Conservation (phyloP, 805 yeast genomes). For the Yarrowia alimentaria region DNA sequence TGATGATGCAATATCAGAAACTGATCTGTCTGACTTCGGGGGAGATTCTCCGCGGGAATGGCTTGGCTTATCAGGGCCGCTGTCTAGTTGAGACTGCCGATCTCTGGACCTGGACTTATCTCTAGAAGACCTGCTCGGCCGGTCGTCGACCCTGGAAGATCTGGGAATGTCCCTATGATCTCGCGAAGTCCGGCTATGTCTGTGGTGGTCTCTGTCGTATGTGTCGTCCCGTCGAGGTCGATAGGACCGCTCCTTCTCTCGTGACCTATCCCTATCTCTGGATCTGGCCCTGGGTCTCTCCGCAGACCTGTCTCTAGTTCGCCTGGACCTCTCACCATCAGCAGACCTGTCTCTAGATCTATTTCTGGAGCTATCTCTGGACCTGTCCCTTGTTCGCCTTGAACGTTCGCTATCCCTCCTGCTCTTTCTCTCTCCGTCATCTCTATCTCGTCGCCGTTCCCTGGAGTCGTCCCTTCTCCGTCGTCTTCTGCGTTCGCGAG, state of each 20-base stretch:
- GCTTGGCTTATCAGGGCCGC: too few species aligned
- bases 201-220: background rate
- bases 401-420: constrained; percentile 2
- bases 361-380: background rate
- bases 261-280: background rate
- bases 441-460: background rate
- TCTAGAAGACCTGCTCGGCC: background rate
- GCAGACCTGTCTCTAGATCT: background rate
- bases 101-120: constrained; percentile 12
- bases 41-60: too few species aligned
- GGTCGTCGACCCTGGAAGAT: background rate
- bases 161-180: background rate
- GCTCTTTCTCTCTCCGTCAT: constrained; percentile 15
- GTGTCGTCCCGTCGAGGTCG: background rate
- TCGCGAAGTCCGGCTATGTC: background rate
- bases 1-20: background rate
- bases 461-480: too few species aligned
- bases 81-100: constrained; percentile 7
- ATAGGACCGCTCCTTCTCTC: background rate
- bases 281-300: background rate
- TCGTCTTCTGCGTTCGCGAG: constrained; percentile 7
- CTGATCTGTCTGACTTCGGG: too few species aligned
- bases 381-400: background rate
- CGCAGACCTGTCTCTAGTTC: background rate
- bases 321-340: background rate